Evolutionary conservation across 2,329 filamentous ascomycete genomes (phyloP), one percentile per base, ranked within the genome.

Genomic region (Daldinia sp.): DNA sequence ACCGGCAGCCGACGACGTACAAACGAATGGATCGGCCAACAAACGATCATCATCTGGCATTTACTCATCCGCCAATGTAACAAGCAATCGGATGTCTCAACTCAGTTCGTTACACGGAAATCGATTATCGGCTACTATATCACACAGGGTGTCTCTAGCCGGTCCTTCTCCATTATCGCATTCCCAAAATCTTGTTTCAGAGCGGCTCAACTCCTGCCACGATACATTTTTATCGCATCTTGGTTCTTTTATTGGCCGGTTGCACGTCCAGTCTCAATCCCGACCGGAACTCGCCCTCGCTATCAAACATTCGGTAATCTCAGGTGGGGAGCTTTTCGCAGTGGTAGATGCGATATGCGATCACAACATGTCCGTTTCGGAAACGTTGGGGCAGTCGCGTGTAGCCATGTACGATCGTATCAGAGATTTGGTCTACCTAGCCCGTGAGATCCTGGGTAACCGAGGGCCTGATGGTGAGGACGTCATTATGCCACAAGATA

Each of bases 221-320:
- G 94, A 98, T 81, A 89, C 88, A 6, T 97, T 98, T 76, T 83
- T 99, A 60, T 96, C 94, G 6, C 92, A 94, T 76, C 88, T 99
- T 58, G 95, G 93, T 57, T 97, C 93, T 4, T 97, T 98, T 78
- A 95, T 98, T 78, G 96, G 96, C 15, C 86, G 89, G 41, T 86
- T 98, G 63, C 93, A 98, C 79, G 85, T 98, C 67, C 94, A 98
- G 78, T 96, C 94, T n/a, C 91, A 96, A 69, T 96, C 94, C 6
- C 91, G 93, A 7, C 89, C 92, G 0, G 94, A 97, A 78, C 86
- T 98, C 55, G 89, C 94, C 35, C 82, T 90, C 10, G 94, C 93
- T 15, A 95, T 97, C 54, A 91, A 93, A 77, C 91, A 95, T 78
- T 93, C 94, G 7, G 92, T 94, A 9, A 86, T 89, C 6, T 94